Base-by-base conservation (phyloP, 1,139 yeast genomes). In the Scheffersomyces titani region DNA sequence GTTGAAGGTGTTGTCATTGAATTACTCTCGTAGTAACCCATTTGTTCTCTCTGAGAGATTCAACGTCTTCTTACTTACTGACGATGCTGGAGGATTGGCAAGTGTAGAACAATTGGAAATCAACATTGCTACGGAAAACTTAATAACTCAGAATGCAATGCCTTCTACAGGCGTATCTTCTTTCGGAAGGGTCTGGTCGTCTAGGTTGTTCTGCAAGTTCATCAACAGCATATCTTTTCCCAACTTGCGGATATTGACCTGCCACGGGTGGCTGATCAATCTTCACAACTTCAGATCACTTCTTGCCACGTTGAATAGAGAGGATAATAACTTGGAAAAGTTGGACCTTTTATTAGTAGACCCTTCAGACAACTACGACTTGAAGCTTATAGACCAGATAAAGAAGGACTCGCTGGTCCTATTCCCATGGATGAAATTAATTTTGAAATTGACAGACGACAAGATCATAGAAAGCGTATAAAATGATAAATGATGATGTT, bases 1-100 rank as follows among this genome's bases (percentile, higher is more conserved):
- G 5, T 63, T 77, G 40, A 57, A 62, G 4, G 59, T 51, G 4
- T 64, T 78, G 20, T 58, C 60, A n/a, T 57, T 79, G n/a, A 60
- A 59, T 6, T 77, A 74, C 59, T 63, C 70, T 3, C 59, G 64
- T 36, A 63, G 67, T 47, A 70, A 75, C 57, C 63, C 80, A 7
- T 78, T 79, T 58, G 64, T 74, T 11, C 65, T 74, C 1, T 76
- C 76, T 57, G 83, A 79, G 57, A 59, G 83, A 52, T 76, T 78
- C 55, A 65, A 66, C 44, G 66, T 68, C 52, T 77, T 77, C 53
- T 57, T 76, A 22, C 52, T 56, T 13, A 61, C 62, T 46, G 68
- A 67, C 11, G 62, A 65, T 13, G 58, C 60, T 1, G 63, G 59
- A 16, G 67, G 70, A 16, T 70, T 73, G 55, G 53, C 58, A 11